A percentile compares a stretch with the other conserved stretches of the same genome.
Evolutionary conservation across 2,329 filamentous ascomycete genomes (phyloP).

Genomic region (Orbilia quercus): DNA sequence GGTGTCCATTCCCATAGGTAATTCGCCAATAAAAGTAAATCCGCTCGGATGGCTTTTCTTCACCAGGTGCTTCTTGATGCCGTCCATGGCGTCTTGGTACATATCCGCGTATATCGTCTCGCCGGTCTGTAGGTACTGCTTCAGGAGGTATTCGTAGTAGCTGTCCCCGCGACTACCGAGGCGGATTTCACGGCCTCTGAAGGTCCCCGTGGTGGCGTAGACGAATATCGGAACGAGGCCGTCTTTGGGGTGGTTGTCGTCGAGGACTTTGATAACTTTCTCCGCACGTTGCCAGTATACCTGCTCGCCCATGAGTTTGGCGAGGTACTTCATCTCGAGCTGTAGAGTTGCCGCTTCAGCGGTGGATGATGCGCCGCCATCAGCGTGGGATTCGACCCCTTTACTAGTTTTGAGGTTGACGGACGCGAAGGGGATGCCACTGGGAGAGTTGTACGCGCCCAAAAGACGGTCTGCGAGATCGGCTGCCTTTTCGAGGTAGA

Average conservation of each 20-base stretch:
- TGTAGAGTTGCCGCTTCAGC: constrained; percentile 93
- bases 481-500: constrained; percentile 95
- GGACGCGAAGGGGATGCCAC: constrained; percentile 89
- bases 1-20: constrained; percentile 75
- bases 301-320: constrained; percentile 91
- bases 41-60: constrained; percentile 84
- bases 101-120: constrained; percentile 87
- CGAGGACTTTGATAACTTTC: constrained; percentile 89
- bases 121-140: constrained; percentile 95
- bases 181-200: constrained; percentile 85
- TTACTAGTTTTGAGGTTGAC: constrained; percentile 82
- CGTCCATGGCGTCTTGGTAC: constrained; percentile 87
- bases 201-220: constrained; percentile 79
- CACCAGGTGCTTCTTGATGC: constrained; percentile 89
- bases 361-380: constrained; percentile 89
- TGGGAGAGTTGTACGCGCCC: constrained; percentile 85
- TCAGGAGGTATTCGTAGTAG: constrained; percentile 98
- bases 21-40: constrained; percentile 90
- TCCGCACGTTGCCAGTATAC: constrained; percentile 93
- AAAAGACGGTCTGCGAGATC: constrained; percentile 89
- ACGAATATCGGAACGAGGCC: constrained; percentile 94
- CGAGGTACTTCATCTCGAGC: constrained; percentile 95
- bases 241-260: constrained; percentile 80
- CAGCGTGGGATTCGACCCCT: constrained; percentile 83
- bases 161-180: constrained; percentile 94